A percentile compares a stretch with the other conserved stretches of the same genome.
Conservation (phyloP, 2,329 filamentous ascomycete species). For the Hymenoscyphus occultus region DNA sequence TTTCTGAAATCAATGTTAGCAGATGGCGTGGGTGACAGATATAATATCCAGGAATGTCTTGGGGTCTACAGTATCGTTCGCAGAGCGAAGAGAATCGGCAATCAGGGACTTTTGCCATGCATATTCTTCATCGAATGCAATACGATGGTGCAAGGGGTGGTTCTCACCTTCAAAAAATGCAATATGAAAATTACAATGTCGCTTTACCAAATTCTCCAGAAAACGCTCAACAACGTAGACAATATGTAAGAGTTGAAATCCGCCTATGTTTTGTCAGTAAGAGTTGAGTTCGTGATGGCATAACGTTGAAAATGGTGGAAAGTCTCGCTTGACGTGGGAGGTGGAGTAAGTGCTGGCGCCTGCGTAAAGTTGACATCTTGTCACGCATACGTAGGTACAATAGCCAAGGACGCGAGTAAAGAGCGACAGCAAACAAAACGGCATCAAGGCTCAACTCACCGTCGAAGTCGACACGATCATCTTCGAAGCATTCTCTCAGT, state of each 20-base stretch:
- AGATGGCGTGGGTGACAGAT: neutral
- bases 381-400: neutral
- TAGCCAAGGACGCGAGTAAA: neutral
- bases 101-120: too few species aligned
- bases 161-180: slow-evolving; percentile 55
- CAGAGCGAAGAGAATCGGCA: neutral
- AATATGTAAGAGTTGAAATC: slow-evolving; percentile 70
- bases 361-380: neutral
- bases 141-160: neutral
- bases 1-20: slow-evolving; percentile 34
- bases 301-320: neutral
- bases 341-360: neutral
- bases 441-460: slow-evolving; percentile 36
- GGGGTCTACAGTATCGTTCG: neutral
- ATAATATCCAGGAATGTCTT: neutral
- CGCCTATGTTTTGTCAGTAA: slow-evolving; percentile 40
- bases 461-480: slow-evolving; percentile 61
- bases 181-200: slow-evolving; percentile 69
- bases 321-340: neutral
- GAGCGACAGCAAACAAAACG: neutral
- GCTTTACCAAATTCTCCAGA: slow-evolving; percentile 54
- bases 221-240: slow-evolving; percentile 67
- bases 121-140: too few species aligned
- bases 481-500: slow-evolving; percentile 60
- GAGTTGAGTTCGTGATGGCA: neutral